Conservation (phyloP, 345 rosid species). For the Hibiscus syriacus region DNA sequence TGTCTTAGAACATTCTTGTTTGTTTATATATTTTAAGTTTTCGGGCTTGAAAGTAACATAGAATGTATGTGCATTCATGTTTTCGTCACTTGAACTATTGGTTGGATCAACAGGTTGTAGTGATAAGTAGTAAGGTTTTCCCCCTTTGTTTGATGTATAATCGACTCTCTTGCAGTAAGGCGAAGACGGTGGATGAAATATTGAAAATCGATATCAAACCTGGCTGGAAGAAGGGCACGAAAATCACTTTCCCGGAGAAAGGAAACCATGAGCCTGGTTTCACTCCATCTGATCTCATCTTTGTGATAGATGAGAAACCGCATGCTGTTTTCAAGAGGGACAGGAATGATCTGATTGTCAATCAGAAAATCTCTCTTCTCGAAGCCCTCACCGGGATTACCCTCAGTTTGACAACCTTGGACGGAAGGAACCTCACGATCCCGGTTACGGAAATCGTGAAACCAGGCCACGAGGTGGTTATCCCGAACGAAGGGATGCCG, state of each 20-base stretch:
- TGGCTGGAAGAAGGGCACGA: conserved; percentile 87
- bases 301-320: conserved; percentile 67
- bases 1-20: neutral
- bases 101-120: too few relatives aligned
- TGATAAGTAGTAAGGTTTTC: neutral
- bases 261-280: conserved; percentile 61
- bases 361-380: conserved; percentile 40
- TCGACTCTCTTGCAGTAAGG: conserved; percentile 33
- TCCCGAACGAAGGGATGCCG: too few relatives aligned
- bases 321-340: conserved; percentile 54
- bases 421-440: conserved; percentile 48
- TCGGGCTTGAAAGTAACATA: neutral
- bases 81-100: neutral
- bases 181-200: conserved; percentile 56
- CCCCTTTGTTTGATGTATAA: neutral
- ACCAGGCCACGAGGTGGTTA: conserved; percentile 50
- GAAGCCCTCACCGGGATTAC: conserved; percentile 64
- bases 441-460: conserved; percentile 44
- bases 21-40: neutral
- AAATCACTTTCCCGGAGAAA: conserved; percentile 71
- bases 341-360: conserved; percentile 53
- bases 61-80: neutral
- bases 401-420: conserved; percentile 41
- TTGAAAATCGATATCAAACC: conserved; percentile 63
- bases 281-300: conserved; percentile 59